Base-by-base conservation (phyloP, 2,329 filamentous ascomycete genomes). In the Gliomastix tumulicola region DNA sequence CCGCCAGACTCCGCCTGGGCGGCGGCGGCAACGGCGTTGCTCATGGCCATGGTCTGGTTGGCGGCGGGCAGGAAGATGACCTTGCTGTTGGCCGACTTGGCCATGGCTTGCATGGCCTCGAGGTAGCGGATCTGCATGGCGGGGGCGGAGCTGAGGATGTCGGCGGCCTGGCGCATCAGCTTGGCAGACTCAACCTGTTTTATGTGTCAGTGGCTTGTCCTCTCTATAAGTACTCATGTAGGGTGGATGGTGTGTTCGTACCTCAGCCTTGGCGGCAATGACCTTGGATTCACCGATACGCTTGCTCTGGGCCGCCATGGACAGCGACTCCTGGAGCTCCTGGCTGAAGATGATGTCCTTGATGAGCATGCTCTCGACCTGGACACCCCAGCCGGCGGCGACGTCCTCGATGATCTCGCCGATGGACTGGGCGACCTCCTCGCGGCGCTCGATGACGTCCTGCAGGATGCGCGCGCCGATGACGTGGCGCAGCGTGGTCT, bases 91-190 rank as follows among this genome's bases (percentile, higher is more conserved):
- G 88, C 87, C 1, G 79, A 78, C 76, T 96, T 97, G 51, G 92
- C 92, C 90, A 98, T 98, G 30, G 87, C 78, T 61, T 97, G 92
- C 90, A 97, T 97, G 5, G 92, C 89, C 67, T 98, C 92, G 48
- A 98, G 83, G 62, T 97, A 97, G 47, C 89, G 74, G 67, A 95
- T 95, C 67, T 96, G 89, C 92, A 98, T 98, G 49, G 92, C 92
- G 4, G 92, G 92, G 0, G 90, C 90, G 13, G 80, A 88, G 44
- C 79, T 86, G 34, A 98, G 65, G 49, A 97, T 96, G 57, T 98
- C 90, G 59, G 92, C 92, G 25, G 92, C 90, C 66, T 92, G 80
- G 53, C 83, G 77, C 85, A 87, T 94, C 56, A 97, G 71, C 65
- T 96, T 96, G 63, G 92, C 90, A 36, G 82, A 82, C 66, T 98